Evolutionary conservation across 352 stramenopile species (phyloP).

Genomic region (Blastocystis sp.): DNA sequence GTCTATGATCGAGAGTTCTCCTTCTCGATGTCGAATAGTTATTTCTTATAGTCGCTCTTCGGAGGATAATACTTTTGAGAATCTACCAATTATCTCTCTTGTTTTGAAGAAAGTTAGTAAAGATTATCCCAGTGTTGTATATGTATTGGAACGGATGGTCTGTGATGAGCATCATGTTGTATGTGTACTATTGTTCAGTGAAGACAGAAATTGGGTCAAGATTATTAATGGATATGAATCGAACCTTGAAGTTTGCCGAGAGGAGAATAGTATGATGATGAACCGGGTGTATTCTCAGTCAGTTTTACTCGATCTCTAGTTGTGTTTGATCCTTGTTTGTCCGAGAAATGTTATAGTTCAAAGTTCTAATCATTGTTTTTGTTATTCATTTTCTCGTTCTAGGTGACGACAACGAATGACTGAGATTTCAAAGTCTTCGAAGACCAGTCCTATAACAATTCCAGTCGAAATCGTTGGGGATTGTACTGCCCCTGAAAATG

Average conservation of each 20-base stretch:
- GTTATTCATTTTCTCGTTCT: background rate
- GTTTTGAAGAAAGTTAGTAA: constrained; percentile 30
- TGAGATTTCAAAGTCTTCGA: background rate
- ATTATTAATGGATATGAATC: constrained; percentile 63
- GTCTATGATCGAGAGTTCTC: constrained; percentile 4
- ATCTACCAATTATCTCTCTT: constrained; percentile 49
- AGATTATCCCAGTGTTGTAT: constrained; percentile 28
- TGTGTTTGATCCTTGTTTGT: constrained; percentile 4
- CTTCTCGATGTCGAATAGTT: background rate
- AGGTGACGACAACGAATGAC: background rate
- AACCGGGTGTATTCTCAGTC: constrained; percentile 18
- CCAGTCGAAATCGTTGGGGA: background rate
- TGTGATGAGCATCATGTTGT: constrained; percentile 31
- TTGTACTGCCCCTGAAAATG: background rate
- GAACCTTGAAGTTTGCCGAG: constrained; percentile 5
- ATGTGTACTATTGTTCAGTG: constrained; percentile 37
- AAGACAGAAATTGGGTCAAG: constrained; percentile 61
- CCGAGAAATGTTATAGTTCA: background rate
- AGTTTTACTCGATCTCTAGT: constrained; percentile 43
- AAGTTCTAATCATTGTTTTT: background rate
- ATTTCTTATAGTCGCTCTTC: constrained; percentile 38
- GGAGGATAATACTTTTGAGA: constrained; percentile 43
- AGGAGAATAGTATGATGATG: constrained; percentile 24
- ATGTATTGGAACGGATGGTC: constrained; percentile 45
- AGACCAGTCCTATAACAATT: background rate